Conservation (phyloP, 2,329 filamentous ascomycete species). For the Dactylellina parvicollis region DNA sequence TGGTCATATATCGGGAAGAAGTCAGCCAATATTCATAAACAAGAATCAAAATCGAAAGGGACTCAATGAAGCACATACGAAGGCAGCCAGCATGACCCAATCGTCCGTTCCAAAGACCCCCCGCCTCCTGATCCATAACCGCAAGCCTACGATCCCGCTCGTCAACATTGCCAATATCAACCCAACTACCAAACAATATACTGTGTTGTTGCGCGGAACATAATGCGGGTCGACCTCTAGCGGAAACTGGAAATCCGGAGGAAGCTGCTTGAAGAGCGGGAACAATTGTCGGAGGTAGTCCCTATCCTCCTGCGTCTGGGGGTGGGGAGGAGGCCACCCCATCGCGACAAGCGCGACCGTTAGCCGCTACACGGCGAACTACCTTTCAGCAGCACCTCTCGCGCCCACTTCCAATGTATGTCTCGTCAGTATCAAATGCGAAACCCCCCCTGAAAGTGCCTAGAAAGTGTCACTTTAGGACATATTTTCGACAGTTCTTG, state of each 20-base stretch:
- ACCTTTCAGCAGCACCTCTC: too few relatives aligned
- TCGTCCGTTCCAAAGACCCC: slow-evolving; percentile 28
- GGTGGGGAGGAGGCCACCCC: too few relatives aligned
- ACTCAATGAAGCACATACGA: not conserved
- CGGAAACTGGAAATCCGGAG: slow-evolving; percentile 25
- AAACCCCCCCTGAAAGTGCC: too few relatives aligned
- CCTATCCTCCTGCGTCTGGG: slow-evolving; percentile 32
- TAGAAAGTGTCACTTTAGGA: too few relatives aligned
- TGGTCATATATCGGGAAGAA: not conserved
- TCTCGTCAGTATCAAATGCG: too few relatives aligned
- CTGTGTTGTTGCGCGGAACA: slow-evolving; percentile 17
- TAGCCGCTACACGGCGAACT: too few relatives aligned
- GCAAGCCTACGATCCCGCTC: slow-evolving; percentile 5
- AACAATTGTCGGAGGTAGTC: slow-evolving; percentile 8
- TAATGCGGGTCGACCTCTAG: slow-evolving; percentile 15
- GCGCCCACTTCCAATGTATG: too few relatives aligned
- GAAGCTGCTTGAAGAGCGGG: slow-evolving; percentile 19
- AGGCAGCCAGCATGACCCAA: slow-evolving; percentile 34
- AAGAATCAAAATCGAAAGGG: not conserved
- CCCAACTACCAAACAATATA: slow-evolving; percentile 15
- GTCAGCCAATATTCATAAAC: not conserved
- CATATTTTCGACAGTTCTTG: too few relatives aligned
- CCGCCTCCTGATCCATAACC: slow-evolving; percentile 25
- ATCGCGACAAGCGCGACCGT: too few relatives aligned
- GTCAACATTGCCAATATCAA: slow-evolving; percentile 17